phyloP scores from a whole-genome alignment of 148 eudicot genomes.

The Chenopodium quinoa region DNA sequence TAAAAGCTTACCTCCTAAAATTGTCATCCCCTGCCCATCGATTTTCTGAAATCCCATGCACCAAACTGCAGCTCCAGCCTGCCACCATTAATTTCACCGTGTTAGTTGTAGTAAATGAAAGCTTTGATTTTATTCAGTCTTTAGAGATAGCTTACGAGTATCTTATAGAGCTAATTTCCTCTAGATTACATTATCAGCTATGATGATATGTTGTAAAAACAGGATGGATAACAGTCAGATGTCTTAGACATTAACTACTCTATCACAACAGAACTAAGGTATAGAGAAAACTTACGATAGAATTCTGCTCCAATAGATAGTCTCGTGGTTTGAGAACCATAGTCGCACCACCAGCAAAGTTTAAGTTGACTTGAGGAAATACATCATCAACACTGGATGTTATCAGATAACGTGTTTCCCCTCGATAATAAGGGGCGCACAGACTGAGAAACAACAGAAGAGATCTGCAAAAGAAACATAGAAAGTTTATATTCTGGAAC shows the following conservation, averaged over 20 bases:
- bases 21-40: slow-evolving; percentile 72
- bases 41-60: slow-evolving; percentile 93
- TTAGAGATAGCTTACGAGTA: background rate
- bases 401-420: slow-evolving; percentile 68
- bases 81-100: slow-evolving; percentile 11
- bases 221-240: background rate
- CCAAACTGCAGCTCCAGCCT: slow-evolving; percentile 90
- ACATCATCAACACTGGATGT: slow-evolving; percentile 66
- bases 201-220: background rate
- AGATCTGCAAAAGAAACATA: slow-evolving; percentile 41
- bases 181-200: too few relatives aligned
- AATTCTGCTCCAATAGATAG: slow-evolving; percentile 75
- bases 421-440: slow-evolving; percentile 58
- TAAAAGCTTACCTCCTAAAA: slow-evolving; percentile 71
- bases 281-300: slow-evolving; percentile 51
- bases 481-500: background rate
- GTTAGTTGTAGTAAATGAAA: background rate
- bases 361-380: slow-evolving; percentile 69
- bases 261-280: background rate
- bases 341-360: slow-evolving; percentile 74
- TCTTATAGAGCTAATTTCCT: background rate
- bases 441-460: slow-evolving; percentile 51
- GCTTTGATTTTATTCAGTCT: background rate
- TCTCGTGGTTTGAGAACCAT: slow-evolving; percentile 77
- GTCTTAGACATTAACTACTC: background rate